These are phyloP conservation scores for Wickerhamomyces pijperi DNA, from an alignment of 805 yeast species.

Conservation along the genomic window DNA sequence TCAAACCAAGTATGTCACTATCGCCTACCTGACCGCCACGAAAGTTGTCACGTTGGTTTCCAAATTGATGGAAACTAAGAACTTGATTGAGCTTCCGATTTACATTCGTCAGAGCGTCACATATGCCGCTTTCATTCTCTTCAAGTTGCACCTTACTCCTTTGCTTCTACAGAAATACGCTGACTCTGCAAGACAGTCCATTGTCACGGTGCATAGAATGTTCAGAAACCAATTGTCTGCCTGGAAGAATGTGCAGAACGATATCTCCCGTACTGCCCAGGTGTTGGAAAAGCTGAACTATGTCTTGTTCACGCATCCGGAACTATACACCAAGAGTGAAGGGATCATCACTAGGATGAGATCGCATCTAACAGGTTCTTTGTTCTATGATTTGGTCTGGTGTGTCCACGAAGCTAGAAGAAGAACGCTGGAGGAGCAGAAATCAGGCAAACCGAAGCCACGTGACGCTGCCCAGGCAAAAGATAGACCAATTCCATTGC, in stretches of 20 bases:
- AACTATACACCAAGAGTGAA: slow-evolving; percentile 59
- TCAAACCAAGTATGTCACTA: slow-evolving; percentile 73
- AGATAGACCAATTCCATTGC: slow-evolving; percentile 45
- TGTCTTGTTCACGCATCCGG: slow-evolving; percentile 80
- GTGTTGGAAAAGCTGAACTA: slow-evolving; percentile 82
- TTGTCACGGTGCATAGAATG: slow-evolving; percentile 84
- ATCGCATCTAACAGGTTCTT: slow-evolving; percentile 82
- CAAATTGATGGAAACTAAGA: slow-evolving; percentile 52
- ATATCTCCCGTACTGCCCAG: slow-evolving; percentile 83
- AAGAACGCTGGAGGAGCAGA: slow-evolving; percentile 36
- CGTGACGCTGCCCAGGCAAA: slow-evolving; percentile 8
- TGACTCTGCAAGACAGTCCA: slow-evolving; percentile 84
- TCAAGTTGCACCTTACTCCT: slow-evolving; percentile 74
- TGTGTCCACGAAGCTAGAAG: slow-evolving; percentile 90
- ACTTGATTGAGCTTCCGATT: slow-evolving; percentile 75
- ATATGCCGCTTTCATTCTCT: slow-evolving; percentile 65
- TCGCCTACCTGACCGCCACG: slow-evolving; percentile 74
- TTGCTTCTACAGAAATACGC: slow-evolving; percentile 53
- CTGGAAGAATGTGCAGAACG: slow-evolving; percentile 81
- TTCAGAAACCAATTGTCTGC: slow-evolving; percentile 82
- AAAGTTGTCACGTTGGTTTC: slow-evolving; percentile 71
- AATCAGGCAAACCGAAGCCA: slow-evolving; percentile 18
- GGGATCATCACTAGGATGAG: slow-evolving; percentile 81
- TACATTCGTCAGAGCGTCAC: slow-evolving; percentile 81
- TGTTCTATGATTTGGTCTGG: slow-evolving; percentile 88